Evolutionary conservation across 306 rosid genomes (phyloP).

Genomic region (Cucurbita pepo): DNA sequence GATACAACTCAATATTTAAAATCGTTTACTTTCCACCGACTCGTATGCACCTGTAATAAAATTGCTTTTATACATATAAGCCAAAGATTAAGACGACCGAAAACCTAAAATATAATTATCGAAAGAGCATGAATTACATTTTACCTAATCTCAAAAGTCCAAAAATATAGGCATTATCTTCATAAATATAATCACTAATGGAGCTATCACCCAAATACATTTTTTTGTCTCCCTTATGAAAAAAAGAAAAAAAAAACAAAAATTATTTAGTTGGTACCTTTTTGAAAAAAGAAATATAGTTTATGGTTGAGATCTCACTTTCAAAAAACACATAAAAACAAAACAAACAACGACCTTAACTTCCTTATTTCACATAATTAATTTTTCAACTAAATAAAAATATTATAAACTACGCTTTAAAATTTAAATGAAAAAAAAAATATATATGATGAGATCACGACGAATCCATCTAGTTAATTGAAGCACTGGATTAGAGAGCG

Average conservation of each 20-base stretch:
- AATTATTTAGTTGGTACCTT: neutral
- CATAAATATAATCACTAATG: neutral
- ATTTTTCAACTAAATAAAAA: no score
- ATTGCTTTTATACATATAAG: neutral
- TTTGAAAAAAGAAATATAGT: neutral
- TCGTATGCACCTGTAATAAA: neutral
- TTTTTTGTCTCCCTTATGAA: neutral
- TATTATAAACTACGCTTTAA: no score
- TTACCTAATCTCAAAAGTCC: neutral
- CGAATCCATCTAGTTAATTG: no score
- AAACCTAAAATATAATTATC: neutral
- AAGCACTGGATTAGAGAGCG: no score
- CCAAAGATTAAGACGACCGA: neutral
- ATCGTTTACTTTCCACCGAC: no score
- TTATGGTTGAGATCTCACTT: neutral
- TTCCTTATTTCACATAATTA: neutral
- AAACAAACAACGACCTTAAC: neutral
- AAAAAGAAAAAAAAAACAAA: no score
- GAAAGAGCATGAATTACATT: neutral
- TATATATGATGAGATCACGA: no score
- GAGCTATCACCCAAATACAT: neutral
- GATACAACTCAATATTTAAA: no score
- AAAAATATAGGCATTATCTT: neutral
- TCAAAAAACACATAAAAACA: neutral
- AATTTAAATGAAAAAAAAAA: no score